Conservation (phyloP, 768 basidiomycete genomes). For the Russula brevipes region DNA sequence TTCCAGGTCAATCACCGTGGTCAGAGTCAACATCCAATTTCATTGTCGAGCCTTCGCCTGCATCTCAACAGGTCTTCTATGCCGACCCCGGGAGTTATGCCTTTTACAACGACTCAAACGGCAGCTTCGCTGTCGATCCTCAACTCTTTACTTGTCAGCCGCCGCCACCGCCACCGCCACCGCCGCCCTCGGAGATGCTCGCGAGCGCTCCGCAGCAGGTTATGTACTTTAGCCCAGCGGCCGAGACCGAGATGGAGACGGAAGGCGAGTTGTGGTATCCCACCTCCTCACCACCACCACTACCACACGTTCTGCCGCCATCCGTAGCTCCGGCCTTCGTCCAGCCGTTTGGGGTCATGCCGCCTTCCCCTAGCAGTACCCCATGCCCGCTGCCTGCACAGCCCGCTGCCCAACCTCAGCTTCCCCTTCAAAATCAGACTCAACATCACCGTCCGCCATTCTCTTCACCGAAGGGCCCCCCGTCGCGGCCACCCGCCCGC, state of each 20-base stretch:
- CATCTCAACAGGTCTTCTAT: slow-evolving; percentile 5
- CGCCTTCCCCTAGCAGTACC: slow-evolving; percentile 14
- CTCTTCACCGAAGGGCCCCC: slow-evolving; percentile 2
- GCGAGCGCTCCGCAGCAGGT: slow-evolving; percentile 12
- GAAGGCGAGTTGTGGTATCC: slow-evolving; percentile 13
- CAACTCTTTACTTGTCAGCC: slow-evolving; percentile 15
- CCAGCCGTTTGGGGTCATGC: slow-evolving; percentile 19
- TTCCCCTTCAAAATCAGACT: slow-evolving; percentile 31
- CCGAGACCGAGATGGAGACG: slow-evolving; percentile 16
- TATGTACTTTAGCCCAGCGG: slow-evolving; percentile 10
- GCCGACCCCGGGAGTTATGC: slow-evolving; percentile 17
- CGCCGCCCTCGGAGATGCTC: slow-evolving; percentile 7
- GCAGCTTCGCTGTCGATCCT: slow-evolving; percentile 3
- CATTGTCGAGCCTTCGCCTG: slow-evolving; percentile 11
- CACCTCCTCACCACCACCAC: not conserved
- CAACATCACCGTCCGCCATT: slow-evolving; percentile 10
- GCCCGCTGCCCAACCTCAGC: slow-evolving; percentile 33
- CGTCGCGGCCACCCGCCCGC: not conserved
- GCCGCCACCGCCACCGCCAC: not conserved
- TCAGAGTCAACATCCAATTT: slow-evolving; percentile 14
- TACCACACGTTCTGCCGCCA: not conserved
- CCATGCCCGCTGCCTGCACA: slow-evolving; percentile 30
- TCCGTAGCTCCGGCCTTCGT: slow-evolving; percentile 5
- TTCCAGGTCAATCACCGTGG: slow-evolving; percentile 20
- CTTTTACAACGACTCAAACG: slow-evolving; percentile 16